phyloP scores from a whole-genome alignment of 1,284 basidiomycete genomes.

The Cryptococcus jaspeensis region DNA sequence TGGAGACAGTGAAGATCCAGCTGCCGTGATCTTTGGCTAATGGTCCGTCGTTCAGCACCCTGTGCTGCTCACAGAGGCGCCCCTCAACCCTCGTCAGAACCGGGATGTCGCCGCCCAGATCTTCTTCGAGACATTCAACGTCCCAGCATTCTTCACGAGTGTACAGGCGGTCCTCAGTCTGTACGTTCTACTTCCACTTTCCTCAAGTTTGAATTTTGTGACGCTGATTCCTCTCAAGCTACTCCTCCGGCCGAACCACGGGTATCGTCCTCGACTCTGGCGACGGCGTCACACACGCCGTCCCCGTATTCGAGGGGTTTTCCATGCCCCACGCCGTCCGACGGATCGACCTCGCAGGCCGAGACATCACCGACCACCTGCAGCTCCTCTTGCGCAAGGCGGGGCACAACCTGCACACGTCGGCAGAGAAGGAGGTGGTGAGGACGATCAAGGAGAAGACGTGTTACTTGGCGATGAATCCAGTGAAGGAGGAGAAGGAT shows the following conservation, averaged over 20 bases:
- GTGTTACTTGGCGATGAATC: slow-evolving; percentile 90
- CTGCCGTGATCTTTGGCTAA: background rate
- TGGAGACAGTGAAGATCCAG: background rate
- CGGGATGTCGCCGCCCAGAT: slow-evolving; percentile 94
- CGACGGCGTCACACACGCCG: slow-evolving; percentile 97
- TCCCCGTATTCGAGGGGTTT: slow-evolving; percentile 98
- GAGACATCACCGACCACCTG: slow-evolving; percentile 94
- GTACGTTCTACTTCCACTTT: slow-evolving; percentile 56
- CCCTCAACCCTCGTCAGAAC: slow-evolving; percentile 90
- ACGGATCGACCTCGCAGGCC: slow-evolving; percentile 92
- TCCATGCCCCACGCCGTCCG: slow-evolving; percentile 98
- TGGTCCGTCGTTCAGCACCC: slow-evolving; percentile 70
- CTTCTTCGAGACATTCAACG: slow-evolving; percentile 99
- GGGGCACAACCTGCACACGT: slow-evolving; percentile 93
- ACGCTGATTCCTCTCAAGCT: slow-evolving; percentile 58
- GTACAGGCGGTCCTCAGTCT: slow-evolving; percentile 96
- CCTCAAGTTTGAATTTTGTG: background rate
- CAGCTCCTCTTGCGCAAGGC: slow-evolving; percentile 91
- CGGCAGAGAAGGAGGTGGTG: slow-evolving; percentile 95
- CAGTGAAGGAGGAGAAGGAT: slow-evolving; percentile 94
- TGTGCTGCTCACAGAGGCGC: slow-evolving; percentile 90
- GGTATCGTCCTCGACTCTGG: slow-evolving; percentile 98
- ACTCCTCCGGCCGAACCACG: slow-evolving; percentile 98
- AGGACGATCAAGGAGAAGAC: slow-evolving; percentile 97
- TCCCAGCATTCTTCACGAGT: slow-evolving; percentile 93